Evolutionary conservation across 352 stramenopile genomes (phyloP).

Genomic region (Phytopythium helicoides): DNA sequence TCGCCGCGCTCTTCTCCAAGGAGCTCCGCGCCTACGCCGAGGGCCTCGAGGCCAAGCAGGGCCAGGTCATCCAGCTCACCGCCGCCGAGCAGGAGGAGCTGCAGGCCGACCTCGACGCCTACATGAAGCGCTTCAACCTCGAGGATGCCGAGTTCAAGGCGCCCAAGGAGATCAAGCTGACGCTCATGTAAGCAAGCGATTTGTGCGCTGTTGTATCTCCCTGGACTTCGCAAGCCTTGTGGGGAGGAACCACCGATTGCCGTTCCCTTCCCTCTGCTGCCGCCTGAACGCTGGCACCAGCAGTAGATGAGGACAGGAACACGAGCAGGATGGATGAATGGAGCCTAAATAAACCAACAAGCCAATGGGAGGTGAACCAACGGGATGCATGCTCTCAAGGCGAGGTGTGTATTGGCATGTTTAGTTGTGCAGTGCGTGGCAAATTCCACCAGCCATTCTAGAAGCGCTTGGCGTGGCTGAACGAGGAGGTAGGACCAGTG

Average conservation of each 20-base stretch:
- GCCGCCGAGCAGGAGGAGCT: conserved; percentile 77
- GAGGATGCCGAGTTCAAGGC: conserved; percentile 80
- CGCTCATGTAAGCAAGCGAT: conserved; percentile 68
- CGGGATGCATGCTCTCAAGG: conserved; percentile 1
- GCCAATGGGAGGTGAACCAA: conserved; percentile 9
- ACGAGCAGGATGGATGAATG: conserved; percentile 1
- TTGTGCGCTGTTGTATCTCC: conserved; percentile 5
- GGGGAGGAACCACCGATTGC: not conserved
- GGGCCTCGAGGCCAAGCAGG: conserved; percentile 75
- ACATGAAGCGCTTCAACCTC: conserved; percentile 86
- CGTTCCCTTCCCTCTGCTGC: not conserved
- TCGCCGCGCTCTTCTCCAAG: conserved; percentile 81
- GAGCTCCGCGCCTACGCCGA: conserved; percentile 77
- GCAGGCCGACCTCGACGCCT: conserved; percentile 80
- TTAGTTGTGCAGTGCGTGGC: not conserved
- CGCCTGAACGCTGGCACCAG: too few relatives aligned
- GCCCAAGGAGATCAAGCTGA: conserved; percentile 80
- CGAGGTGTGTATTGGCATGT: not conserved
- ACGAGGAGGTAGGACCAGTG: conserved; percentile 49
- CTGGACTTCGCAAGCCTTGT: conserved; percentile 1
- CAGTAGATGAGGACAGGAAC: not conserved
- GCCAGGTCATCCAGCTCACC: conserved; percentile 72
- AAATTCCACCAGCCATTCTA: conserved; percentile 6
- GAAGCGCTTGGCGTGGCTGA: conserved; percentile 74
- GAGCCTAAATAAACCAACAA: conserved; percentile 8